Base-by-base conservation (phyloP, 2,329 filamentous ascomycete species). In the Pyrenochaeta sp. region DNA sequence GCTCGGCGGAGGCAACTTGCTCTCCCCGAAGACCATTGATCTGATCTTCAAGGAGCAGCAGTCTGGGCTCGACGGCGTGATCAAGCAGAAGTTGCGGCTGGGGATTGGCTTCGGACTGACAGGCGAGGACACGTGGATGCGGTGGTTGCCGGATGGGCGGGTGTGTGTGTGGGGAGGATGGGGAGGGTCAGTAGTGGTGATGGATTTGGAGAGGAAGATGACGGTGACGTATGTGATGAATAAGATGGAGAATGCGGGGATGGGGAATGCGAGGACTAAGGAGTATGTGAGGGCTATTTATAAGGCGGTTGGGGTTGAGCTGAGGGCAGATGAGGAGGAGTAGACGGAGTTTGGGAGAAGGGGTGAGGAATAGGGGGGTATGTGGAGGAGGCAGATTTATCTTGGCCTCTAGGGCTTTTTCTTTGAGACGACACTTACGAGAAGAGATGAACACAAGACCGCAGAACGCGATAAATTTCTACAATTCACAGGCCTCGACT, bases 191-290 rank as follows among this genome's bases (percentile, higher is more conserved):
- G 30, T 51, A 13, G 48, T 37, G 7, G 19, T 58, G 1, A 48
- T 49, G 22, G 57, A 58, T 34, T 44, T 50, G 4, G 57, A 53
- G 2, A 28, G 54, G 3, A 36, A 36, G 7, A 8, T 60, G 17
- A 57, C 52, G 4, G 39, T 60, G 23, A 27, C 37, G 1, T 60
- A 60, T 35, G 30, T 51, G 13, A 58, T 60, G 57, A 60, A 60
- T 7, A 56, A 55, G 35, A 60, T 60, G 53, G 38, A 32, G 2
- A 35, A 24, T 29, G 42, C 29, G 8, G 32, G 23, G 0, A 19
- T 53, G 39, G 51, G 51, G 2, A 53, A 36, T 15, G 28, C 41
- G 10, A 32, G 42, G 28, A 38, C 40, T 8, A 44, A 31, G 27
- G 27, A 24, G 3, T 57, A 46, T 34, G 7, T 59, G 7, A 29